phyloP scores from a whole-genome alignment of 2,329 filamentous ascomycete species.

The Mollisia scopiformis region DNA sequence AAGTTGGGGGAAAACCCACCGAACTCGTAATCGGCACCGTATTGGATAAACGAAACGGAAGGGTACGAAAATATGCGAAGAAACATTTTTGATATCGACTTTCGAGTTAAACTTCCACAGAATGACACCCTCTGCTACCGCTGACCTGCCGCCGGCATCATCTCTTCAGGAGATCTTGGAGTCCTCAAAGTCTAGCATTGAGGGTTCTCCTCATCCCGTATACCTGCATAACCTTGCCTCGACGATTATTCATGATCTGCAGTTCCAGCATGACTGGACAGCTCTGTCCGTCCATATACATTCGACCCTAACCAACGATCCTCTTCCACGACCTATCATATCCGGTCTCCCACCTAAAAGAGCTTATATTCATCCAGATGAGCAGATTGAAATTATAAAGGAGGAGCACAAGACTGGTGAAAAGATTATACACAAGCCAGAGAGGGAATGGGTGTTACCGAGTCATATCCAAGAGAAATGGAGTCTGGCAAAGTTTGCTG shows the following conservation, averaged over 20 bases:
- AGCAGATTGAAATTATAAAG: constrained; percentile 74
- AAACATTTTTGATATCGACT: neutral
- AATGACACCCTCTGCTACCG: constrained; percentile 25
- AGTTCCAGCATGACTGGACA: constrained; percentile 77
- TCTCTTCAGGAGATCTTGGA: constrained; percentile 31
- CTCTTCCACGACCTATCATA: constrained; percentile 64
- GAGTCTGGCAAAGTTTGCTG: constrained; percentile 66
- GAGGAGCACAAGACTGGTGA: constrained; percentile 53
- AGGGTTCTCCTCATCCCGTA: constrained; percentile 27
- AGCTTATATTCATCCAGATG: constrained; percentile 80
- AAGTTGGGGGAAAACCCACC: neutral
- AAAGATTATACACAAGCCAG: constrained; percentile 51
- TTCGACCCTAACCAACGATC: constrained; percentile 41
- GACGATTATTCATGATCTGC: constrained; percentile 71
- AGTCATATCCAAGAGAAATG: constrained; percentile 74
- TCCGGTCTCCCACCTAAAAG: constrained; percentile 73
- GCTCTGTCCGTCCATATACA: constrained; percentile 56
- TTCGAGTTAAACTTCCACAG: neutral
- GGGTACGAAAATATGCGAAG: too few relatives aligned
- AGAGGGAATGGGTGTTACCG: constrained; percentile 78
- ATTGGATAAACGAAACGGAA: neutral
- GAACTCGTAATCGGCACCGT: neutral
- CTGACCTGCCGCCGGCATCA: constrained; percentile 22
- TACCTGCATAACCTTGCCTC: constrained; percentile 53
- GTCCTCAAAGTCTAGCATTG: constrained; percentile 24